Base-by-base conservation (phyloP, 306 rosid species). In the Cucumis melo region DNA sequence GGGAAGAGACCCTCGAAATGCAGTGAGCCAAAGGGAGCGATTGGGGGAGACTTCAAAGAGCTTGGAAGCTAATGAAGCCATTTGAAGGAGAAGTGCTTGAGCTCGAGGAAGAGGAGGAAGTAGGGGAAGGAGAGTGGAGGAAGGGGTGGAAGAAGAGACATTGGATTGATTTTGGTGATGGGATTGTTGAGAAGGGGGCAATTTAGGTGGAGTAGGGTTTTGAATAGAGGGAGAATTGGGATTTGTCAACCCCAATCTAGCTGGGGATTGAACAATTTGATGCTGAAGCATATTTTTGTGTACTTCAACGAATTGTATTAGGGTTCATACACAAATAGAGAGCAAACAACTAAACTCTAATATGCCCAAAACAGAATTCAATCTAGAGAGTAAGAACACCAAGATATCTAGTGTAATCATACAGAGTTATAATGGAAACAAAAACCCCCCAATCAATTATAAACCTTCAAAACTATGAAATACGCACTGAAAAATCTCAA, bases 61-160 rank as follows among this genome's bases (percentile, higher is more conserved):
- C 78, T 87, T 91, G 46, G 96, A 84, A 24, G 90, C 75, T 34
- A 91, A 87, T 48, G 93, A 79, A 36, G 97, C 91, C 98, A 91
- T 93, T 82, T 93, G 97, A n/a, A 42, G 63, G 56, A 93, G 96
- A 71, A 91, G 89, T 73, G 96, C 85, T 76, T 91, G 97, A 7
- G 96, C 96, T 84, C 96, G 80, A 6, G 94, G 96, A 55, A 91
- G 97, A 1, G 98, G 97, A 10, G 97, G 90, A 74, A 93, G 93
- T 65, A 91, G 96, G 60, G 97, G 87, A 55, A 91, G 88, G 17
- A 91, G 91, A 11, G 90, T 85, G 6, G 86, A 71, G 6, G 91
- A 85, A 24, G 85, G 75, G 7, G 85, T n/a, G 5, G 92, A 38
- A 32, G 20, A 85, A 67, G 71, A 82, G 5, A 2, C 20, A 44